Conservation (phyloP, 2,329 filamentous ascomycete genomes). For the Epichloe uncinata region DNA sequence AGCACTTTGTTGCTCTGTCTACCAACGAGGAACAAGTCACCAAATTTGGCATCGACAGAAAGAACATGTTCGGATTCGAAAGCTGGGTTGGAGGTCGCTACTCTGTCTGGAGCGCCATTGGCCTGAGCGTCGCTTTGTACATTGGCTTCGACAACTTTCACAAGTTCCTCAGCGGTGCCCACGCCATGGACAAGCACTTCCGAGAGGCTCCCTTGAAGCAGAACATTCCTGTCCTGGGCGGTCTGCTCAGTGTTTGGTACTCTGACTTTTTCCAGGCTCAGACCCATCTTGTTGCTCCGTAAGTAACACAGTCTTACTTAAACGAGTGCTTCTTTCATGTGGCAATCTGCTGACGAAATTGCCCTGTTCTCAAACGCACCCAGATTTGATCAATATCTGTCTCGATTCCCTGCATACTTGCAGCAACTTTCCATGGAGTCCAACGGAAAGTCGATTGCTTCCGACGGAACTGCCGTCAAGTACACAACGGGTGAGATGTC, state of each 20-base stretch:
- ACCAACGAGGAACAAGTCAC: conserved; percentile 92
- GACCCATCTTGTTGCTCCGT: conserved; percentile 93
- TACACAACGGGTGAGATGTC: conserved; percentile 69
- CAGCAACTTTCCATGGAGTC: conserved; percentile 99
- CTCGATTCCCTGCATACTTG: conserved; percentile 97
- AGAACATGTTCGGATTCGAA: conserved; percentile 99
- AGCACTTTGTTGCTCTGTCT: conserved; percentile 96
- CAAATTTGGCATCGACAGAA: conserved; percentile 96
- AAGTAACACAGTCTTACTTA: conserved; percentile 25
- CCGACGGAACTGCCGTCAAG: conserved; percentile 79
- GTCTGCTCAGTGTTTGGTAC: conserved; percentile 95
- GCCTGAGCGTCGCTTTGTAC: conserved; percentile 85
- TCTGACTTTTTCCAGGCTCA: conserved; percentile 99
- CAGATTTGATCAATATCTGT: conserved; percentile 95
- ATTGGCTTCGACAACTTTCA: conserved; percentile 97
- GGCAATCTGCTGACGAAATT: neutral
- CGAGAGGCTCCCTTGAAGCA: conserved; percentile 75
- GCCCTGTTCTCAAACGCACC: conserved; percentile 3
- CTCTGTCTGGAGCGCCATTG: conserved; percentile 98
- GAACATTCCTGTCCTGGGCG: conserved; percentile 89
- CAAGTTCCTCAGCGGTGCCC: conserved; percentile 84
- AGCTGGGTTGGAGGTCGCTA: conserved; percentile 98
- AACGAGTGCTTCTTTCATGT: neutral
- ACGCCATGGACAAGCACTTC: conserved; percentile 99
- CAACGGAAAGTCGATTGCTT: conserved; percentile 93